Percentiles rank a stretch among this genome's conserved stretches.
Conservation (phyloP, 768 basidiomycete genomes). For the Dentipellis sp. region DNA sequence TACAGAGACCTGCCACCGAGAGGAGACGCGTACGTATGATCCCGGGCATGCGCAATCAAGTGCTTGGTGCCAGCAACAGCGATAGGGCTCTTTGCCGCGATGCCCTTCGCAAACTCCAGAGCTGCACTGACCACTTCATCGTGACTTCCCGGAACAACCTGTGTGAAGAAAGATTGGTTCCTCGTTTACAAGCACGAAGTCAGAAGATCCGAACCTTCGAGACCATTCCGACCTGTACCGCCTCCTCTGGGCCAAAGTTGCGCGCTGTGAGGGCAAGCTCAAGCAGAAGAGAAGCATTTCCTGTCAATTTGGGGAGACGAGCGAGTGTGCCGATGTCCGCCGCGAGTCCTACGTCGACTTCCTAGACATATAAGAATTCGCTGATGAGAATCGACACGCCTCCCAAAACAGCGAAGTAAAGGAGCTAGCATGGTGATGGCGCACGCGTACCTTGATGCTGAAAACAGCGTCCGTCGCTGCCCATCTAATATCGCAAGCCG, state of each 20-base stretch:
- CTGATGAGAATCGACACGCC: neutral
- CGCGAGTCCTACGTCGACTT: slow-evolving; percentile 81
- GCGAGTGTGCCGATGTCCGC: slow-evolving; percentile 86
- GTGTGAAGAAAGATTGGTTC: neutral
- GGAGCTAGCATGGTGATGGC: no score
- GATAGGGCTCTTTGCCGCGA: slow-evolving; percentile 72
- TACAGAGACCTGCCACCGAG: neutral
- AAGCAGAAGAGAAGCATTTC: slow-evolving; percentile 60
- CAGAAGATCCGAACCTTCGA: slow-evolving; percentile 29
- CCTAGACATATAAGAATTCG: slow-evolving; percentile 31
- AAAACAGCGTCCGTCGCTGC: slow-evolving; percentile 55
- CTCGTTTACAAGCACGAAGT: neutral
- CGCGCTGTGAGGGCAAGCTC: slow-evolving; percentile 75
- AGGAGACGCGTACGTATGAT: slow-evolving; percentile 51
- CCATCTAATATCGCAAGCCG: slow-evolving; percentile 72
- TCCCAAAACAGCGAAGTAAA: no score
- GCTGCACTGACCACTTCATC: slow-evolving; percentile 61
- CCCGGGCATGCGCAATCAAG: slow-evolving; percentile 66
- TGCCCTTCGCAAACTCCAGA: slow-evolving; percentile 50
- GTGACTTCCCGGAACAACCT: slow-evolving; percentile 52
- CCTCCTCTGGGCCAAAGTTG: slow-evolving; percentile 61
- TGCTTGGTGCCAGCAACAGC: slow-evolving; percentile 74
- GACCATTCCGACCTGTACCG: slow-evolving; percentile 60
- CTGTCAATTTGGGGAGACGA: slow-evolving; percentile 67
- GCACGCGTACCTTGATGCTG: slow-evolving; percentile 54